Base-by-base conservation (phyloP, 371 early-diverging fungal genomes). In the Haplosporangium sp. region DNA sequence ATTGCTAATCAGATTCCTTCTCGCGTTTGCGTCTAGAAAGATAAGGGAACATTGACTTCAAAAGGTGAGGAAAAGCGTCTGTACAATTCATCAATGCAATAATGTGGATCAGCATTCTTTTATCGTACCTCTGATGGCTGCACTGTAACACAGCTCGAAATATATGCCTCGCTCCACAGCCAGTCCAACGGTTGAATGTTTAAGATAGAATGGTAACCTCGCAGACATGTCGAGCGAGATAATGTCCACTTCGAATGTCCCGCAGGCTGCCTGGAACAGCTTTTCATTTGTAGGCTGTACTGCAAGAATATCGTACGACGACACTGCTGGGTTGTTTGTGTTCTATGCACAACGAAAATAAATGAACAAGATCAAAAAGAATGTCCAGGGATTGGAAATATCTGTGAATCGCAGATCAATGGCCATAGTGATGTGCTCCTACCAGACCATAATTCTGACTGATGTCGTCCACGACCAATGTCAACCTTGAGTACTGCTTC, bases 71-170 rank as follows among this genome's bases (percentile, higher is more conserved):
- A 16, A 14, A n/a, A 36, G 20, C 53, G 47, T 46, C 0, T 51
- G 50, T 37, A 20, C 20, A 41, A 0, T 6, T 43, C 29, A 18
- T 16, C 29, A 4, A 29, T 29, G 29, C 29, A 5, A 14, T 38
- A 16, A 41, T 47, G 18, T 4, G 13, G 18, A 48, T 40, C 38
- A 23, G 43, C 21, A 2, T 38, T 23, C 11, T 12, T 37, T 43
- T 18, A 18, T 41, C 11, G 64, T 81, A 91, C 93, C 93, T 83
- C 90, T 67, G 41, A 94, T 85, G 10, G 92, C 89, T 11, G 87
- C 90, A 5, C 87, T 81, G 68, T 95, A 96, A n/a, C 89, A 85
- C 13, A 98, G 87, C 73, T 98, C 98, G 72, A 98, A 95, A 64
- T 86, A 86, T 8, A 95, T 84, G 10, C 97, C 98, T 37, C 93